phyloP scores from a whole-genome alignment of 2,329 filamentous ascomycete genomes.

The Trichoderma koningii region DNA sequence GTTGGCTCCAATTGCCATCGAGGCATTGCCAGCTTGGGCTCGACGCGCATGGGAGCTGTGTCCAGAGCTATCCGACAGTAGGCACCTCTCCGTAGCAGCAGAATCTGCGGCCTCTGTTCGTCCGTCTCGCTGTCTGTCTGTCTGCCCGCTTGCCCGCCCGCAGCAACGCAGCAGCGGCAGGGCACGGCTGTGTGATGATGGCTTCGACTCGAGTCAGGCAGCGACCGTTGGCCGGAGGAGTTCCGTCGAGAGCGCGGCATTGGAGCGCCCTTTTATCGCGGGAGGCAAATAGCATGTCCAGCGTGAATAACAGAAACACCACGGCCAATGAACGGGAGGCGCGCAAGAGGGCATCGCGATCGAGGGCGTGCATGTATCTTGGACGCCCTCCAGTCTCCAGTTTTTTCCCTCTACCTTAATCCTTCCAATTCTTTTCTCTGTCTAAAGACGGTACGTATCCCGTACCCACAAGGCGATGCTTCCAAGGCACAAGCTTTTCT shows the following conservation, averaged over 20 bases:
- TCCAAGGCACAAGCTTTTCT: conserved; percentile 15
- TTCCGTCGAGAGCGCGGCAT: conserved; percentile 4
- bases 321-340: background rate
- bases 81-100: conserved; percentile 10
- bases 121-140: no score
- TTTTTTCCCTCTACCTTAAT: background rate
- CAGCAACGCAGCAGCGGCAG: background rate
- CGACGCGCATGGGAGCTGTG: conserved; percentile 10
- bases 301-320: background rate
- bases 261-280: background rate
- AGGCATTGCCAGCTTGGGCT: conserved; percentile 10
- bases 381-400: background rate
- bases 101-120: background rate
- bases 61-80: conserved; percentile 10
- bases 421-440: no score
- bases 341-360: background rate
- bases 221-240: conserved; percentile 8
- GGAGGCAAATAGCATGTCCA: background rate
- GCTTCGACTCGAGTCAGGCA: conserved; percentile 14
- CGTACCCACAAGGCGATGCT: conserved; percentile 8
- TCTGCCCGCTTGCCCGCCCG: no score
- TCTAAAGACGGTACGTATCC: background rate
- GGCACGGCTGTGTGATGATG: background rate
- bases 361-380: conserved; percentile 8
- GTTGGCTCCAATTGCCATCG: conserved; percentile 6